Conservation (phyloP, 768 basidiomycete species). For the Neoboletus brunneissimus region DNA sequence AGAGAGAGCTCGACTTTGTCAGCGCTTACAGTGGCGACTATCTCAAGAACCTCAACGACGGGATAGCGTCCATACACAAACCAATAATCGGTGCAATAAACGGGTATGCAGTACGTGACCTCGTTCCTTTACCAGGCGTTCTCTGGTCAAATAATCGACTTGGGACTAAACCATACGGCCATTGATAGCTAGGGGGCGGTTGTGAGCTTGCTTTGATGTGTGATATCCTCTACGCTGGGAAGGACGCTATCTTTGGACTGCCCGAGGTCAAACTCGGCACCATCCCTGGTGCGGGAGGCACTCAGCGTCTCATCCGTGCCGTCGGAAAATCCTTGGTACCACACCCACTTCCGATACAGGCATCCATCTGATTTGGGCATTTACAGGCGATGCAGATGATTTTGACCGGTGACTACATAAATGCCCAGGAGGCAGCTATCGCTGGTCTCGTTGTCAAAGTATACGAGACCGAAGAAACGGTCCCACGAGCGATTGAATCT, state of each 20-base stretch:
- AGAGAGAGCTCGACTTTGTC: slow-evolving; percentile 77
- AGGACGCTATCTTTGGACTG: slow-evolving; percentile 87
- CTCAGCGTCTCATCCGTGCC: slow-evolving; percentile 80
- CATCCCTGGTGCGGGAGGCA: slow-evolving; percentile 92
- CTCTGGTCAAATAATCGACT: neutral
- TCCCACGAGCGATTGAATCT: slow-evolving; percentile 44
- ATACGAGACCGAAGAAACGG: slow-evolving; percentile 38
- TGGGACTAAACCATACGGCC: slow-evolving; percentile 24
- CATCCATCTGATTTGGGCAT: neutral
- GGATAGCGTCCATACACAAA: slow-evolving; percentile 60
- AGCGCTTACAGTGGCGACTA: slow-evolving; percentile 46
- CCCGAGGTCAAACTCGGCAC: slow-evolving; percentile 95
- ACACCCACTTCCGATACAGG: neutral
- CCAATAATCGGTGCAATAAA: slow-evolving; percentile 93
- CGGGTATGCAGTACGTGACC: slow-evolving; percentile 68
- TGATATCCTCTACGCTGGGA: slow-evolving; percentile 88
- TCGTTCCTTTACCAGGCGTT: neutral
- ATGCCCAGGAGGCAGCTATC: slow-evolving; percentile 43
- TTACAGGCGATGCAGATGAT: slow-evolving; percentile 54
- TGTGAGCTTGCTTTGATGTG: slow-evolving; percentile 96
- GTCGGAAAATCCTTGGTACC: slow-evolving; percentile 72
- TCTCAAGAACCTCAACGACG: slow-evolving; percentile 42
- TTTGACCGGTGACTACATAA: slow-evolving; percentile 46
- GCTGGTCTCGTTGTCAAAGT: slow-evolving; percentile 50
- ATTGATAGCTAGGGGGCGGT: slow-evolving; percentile 82